Conservation (phyloP, 164 flowering plant genomes). For the Chimonanthus salicifolius region DNA sequence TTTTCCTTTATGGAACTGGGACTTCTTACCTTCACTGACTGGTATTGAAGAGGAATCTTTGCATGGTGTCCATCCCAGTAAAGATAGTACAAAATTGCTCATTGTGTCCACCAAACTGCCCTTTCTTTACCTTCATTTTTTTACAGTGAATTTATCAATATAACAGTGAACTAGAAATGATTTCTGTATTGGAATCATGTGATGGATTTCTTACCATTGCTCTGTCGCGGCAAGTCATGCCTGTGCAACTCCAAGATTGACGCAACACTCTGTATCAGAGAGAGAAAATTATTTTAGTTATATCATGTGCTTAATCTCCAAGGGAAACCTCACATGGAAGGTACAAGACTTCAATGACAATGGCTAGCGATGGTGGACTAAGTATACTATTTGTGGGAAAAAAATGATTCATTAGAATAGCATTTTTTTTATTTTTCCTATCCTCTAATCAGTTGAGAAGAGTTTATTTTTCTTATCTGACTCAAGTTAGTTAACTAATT, state of each 20-base stretch:
- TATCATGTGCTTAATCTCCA: neutral
- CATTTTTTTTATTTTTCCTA: neutral
- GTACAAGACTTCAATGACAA: neutral
- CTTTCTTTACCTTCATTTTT: slow-evolving; percentile 3
- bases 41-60: neutral
- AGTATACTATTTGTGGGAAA: neutral
- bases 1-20: neutral
- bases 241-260: slow-evolving; percentile 30
- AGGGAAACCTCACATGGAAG: neutral
- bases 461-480: neutral
- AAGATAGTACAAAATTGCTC: neutral
- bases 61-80: slow-evolving; percentile 2
- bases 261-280: slow-evolving; percentile 12
- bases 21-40: neutral
- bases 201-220: slow-evolving; percentile 9
- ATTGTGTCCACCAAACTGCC: neutral
- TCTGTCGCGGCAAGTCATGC: slow-evolving; percentile 14
- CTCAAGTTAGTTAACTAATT: neutral
- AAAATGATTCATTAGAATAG: neutral
- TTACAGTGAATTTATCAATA: too few relatives aligned
- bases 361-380: neutral
- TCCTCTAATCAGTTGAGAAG: neutral
- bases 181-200: neutral
- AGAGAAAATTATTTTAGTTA: neutral
- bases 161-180: neutral